phyloP scores from a whole-genome alignment of 148 eudicot species.

The Heliamphora exappendiculata region DNA sequence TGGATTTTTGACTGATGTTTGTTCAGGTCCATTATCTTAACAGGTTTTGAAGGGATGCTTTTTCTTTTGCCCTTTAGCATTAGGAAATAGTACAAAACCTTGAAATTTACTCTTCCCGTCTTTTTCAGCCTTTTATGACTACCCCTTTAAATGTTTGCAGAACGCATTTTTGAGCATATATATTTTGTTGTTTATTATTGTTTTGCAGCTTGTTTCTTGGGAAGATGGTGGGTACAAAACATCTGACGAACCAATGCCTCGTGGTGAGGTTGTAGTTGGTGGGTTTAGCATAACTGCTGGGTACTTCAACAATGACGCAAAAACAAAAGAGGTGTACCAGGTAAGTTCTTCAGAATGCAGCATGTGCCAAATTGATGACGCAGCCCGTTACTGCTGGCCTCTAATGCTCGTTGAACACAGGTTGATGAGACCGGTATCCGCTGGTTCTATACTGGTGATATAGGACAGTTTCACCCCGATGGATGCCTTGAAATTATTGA shows the following conservation, averaged over 20 bases:
- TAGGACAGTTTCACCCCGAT: constrained; percentile 87
- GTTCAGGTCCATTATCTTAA: not conserved
- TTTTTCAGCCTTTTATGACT: not conserved
- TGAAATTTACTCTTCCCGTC: no score
- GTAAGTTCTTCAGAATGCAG: constrained; percentile 23
- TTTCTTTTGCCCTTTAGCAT: no score
- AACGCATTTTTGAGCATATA: not conserved
- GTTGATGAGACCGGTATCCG: constrained; percentile 82
- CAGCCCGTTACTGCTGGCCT: not conserved
- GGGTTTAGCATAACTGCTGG: constrained; percentile 83
- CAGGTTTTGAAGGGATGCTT: no score
- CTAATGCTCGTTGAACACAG: constrained; percentile 22
- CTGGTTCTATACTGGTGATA: constrained; percentile 97
- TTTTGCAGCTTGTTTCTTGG: constrained; percentile 92
- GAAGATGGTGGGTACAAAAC: constrained; percentile 82
- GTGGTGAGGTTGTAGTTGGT: constrained; percentile 91
- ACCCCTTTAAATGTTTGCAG: not conserved
- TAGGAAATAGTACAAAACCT: not conserved
- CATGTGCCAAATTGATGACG: not conserved
- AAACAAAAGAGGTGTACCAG: constrained; percentile 84
- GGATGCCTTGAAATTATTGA: constrained; percentile 96
- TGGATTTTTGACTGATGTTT: not conserved
- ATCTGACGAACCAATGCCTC: constrained; percentile 88
- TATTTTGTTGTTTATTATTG: constrained; percentile 14
- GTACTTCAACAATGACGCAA: constrained; percentile 69